A percentile compares a stretch with the other conserved stretches of the same genome.
Evolutionary conservation across 176 grass and related monocot genomes (phyloP).

Genomic region (Bromus sterilis): DNA sequence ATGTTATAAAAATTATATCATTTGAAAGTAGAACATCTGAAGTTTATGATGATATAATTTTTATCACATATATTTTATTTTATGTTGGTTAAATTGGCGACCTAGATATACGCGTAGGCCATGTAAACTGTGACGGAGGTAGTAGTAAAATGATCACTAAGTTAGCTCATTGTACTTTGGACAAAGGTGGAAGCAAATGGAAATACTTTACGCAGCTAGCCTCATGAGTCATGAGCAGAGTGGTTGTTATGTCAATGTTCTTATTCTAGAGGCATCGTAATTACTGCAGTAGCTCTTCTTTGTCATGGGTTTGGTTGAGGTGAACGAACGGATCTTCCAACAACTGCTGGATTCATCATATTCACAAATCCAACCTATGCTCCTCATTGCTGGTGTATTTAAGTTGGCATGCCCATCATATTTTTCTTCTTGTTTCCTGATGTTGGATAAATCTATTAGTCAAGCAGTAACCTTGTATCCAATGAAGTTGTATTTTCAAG

Average conservation of each 20-base stretch:
- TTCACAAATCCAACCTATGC: neutral
- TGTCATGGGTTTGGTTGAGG: neutral
- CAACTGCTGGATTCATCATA: neutral
- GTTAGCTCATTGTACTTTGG: neutral
- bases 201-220: neutral
- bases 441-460: neutral
- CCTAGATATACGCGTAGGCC: no score
- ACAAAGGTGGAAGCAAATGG: neutral
- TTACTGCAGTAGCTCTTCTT: neutral
- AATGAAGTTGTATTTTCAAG: neutral
- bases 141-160: neutral
- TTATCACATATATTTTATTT: no score
- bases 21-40: no score
- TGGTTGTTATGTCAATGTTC: neutral
- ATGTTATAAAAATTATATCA: no score
- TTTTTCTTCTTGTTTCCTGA: neutral
- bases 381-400: neutral
- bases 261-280: neutral
- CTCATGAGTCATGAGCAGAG: neutral
- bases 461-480: neutral
- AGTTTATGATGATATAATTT: no score
- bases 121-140: no score
- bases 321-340: neutral
- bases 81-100: no score
- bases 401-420: neutral